Evolutionary conservation across 371 early-diverging fungal species (phyloP).

Genomic region (Mortierella polycephala): DNA sequence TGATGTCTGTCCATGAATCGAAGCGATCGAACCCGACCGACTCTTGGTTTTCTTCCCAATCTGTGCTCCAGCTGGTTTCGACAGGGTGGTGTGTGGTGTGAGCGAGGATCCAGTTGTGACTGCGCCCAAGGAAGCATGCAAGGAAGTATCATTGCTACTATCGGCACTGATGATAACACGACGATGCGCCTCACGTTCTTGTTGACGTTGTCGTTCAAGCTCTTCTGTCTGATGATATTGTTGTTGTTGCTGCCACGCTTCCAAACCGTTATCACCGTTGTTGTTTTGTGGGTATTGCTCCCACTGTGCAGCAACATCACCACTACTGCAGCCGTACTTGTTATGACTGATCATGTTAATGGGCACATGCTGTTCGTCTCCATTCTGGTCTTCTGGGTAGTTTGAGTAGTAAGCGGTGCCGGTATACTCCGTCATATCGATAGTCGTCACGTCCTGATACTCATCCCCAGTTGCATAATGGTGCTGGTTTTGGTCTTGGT

Average conservation of each 20-base stretch:
- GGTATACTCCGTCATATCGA: too few species aligned
- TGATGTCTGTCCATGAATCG: not conserved
- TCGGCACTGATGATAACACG: not conserved
- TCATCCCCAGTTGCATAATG: too few species aligned
- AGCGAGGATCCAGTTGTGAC: too few species aligned
- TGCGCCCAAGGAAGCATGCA: too few species aligned
- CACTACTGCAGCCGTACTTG: not conserved
- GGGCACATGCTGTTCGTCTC: too few species aligned
- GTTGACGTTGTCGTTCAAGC: not conserved
- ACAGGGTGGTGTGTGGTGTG: not conserved
- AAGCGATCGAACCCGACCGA: slow-evolving; percentile 15
- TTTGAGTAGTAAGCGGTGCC: too few species aligned
- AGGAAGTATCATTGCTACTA: not conserved
- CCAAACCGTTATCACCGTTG: not conserved
- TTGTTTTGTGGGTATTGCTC: not conserved
- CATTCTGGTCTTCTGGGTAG: too few species aligned
- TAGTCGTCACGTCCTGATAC: too few species aligned
- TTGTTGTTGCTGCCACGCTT: too few species aligned
- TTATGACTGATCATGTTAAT: not conserved
- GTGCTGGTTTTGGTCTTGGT: too few species aligned
- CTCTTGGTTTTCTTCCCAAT: slow-evolving; percentile 3
- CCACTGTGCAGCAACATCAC: too few species aligned
- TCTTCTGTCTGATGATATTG: not conserved
- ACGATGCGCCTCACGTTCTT: not conserved
- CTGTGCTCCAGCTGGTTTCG: not conserved